A percentile compares a stretch with the other conserved stretches of the same genome.
Evolutionary conservation across 2,329 filamentous ascomycete genomes (phyloP).

Genomic region (Pseudogymnoascus sp.): DNA sequence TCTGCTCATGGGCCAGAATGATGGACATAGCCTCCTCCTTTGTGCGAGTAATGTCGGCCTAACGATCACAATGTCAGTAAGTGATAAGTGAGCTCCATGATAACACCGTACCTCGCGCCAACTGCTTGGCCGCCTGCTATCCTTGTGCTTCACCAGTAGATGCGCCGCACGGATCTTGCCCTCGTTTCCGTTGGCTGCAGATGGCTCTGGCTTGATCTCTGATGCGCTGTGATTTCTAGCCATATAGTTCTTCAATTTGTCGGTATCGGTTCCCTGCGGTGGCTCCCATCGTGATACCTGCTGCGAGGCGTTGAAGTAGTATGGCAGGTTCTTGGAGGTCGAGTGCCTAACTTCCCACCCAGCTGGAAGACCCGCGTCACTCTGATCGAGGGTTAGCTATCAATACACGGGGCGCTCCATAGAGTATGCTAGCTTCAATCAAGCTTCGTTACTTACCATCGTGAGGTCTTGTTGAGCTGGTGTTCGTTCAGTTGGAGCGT

Average conservation of each 20-base stretch:
- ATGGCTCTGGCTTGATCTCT: conserved; percentile 31
- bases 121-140: conserved; percentile 80
- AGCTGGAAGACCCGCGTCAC: conserved; percentile 71
- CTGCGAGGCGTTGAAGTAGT: conserved; percentile 88
- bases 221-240: conserved; percentile 68
- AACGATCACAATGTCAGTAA: conserved; percentile 12
- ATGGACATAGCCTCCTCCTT: conserved; percentile 81
- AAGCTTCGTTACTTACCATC: background rate
- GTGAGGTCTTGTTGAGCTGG: background rate
- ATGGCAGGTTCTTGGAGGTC: conserved; percentile 96
- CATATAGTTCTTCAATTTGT: conserved; percentile 93
- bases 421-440: background rate
- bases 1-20: conserved; percentile 64
- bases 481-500: conserved; percentile 2
- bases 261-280: conserved; percentile 76
- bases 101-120: conserved; percentile 63
- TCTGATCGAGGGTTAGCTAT: conserved; percentile 33
- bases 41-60: conserved; percentile 73
- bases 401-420: background rate
- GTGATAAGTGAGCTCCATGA: background rate
- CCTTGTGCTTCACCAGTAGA: conserved; percentile 85
- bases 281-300: conserved; percentile 95
- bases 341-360: conserved; percentile 96
- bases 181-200: conserved; percentile 34
- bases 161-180: conserved; percentile 93